Conservation (phyloP, 257 asterid genomes). For the Scutellaria baicalensis region DNA sequence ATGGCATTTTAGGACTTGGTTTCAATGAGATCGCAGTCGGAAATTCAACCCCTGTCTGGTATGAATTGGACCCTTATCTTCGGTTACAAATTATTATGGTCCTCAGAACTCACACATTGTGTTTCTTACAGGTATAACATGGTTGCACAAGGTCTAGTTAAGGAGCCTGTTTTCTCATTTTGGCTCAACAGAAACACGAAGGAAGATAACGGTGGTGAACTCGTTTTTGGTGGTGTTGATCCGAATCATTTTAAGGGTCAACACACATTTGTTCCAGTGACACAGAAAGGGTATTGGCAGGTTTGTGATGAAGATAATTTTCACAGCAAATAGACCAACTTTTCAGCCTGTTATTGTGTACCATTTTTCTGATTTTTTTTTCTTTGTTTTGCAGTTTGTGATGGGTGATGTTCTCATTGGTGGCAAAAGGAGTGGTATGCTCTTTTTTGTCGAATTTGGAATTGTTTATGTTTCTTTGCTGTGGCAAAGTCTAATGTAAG, state of each 20-base stretch:
- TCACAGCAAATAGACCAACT: background rate
- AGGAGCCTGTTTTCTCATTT: conserved; percentile 83
- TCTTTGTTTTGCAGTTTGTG: conserved; percentile 45
- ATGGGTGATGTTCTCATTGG: conserved; percentile 92
- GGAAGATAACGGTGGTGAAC: conserved; percentile 72
- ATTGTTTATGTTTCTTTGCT: background rate
- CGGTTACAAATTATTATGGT: background rate
- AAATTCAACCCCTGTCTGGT: conserved; percentile 83
- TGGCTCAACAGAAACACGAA: conserved; percentile 77
- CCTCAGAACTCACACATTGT: background rate
- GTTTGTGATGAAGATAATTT: conserved; percentile 24
- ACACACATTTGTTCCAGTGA: conserved; percentile 79
- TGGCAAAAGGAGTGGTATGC: conserved; percentile 69
- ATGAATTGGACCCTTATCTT: background rate
- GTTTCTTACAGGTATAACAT: conserved; percentile 61
- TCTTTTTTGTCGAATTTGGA: no score
- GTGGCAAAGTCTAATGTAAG: background rate
- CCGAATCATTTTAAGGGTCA: conserved; percentile 79
- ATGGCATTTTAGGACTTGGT: conserved; percentile 95
- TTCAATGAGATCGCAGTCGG: conserved; percentile 90
- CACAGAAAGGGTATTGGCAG: conserved; percentile 96
- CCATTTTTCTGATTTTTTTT: background rate
- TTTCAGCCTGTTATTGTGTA: background rate
- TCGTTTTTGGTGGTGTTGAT: conserved; percentile 93
- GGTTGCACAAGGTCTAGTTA: conserved; percentile 78